These are phyloP conservation scores for Fusarium agapanthi DNA, from an alignment of 2,329 filamentous ascomycete species.

Conservation along the genomic window DNA sequence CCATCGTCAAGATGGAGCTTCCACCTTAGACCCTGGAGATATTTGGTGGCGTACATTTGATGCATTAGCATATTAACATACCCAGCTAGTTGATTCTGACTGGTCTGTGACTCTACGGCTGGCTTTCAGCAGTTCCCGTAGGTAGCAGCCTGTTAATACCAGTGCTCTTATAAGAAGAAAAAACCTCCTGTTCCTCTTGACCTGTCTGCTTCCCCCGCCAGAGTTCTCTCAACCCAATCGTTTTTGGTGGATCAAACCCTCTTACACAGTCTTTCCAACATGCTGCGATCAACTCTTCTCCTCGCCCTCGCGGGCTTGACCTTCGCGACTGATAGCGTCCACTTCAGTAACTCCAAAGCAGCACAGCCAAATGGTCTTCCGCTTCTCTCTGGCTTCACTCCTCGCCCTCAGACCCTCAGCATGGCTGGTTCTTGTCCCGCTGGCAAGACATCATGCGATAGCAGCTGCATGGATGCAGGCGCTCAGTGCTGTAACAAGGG, in stretches of 20 bases:
- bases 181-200: neutral
- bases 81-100: conserved; percentile 20
- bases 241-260: neutral
- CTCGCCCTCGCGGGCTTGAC: conserved; percentile 40
- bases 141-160: neutral
- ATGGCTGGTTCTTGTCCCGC: conserved; percentile 31
- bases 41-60: conserved; percentile 29
- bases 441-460: conserved; percentile 41
- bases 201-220: neutral
- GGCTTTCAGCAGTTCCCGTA: conserved; percentile 14
- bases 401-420: conserved; percentile 31
- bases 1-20: conserved; percentile 27
- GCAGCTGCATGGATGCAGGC: conserved; percentile 43
- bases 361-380: conserved; percentile 18
- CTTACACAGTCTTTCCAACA: conserved; percentile 2
- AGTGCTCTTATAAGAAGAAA: conserved; percentile 28
- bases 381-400: conserved; percentile 34
- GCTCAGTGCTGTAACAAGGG: conserved; percentile 44
- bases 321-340: conserved; percentile 24
- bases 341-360: conserved; percentile 30
- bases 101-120: conserved; percentile 4
- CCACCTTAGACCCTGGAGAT: conserved; percentile 17
- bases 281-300: conserved; percentile 41
- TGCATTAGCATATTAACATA: conserved; percentile 17
- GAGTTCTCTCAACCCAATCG: neutral